Percentiles rank a stretch among this genome's conserved stretches.
These are phyloP conservation scores for Xenosphaeropsis pyriputrescens DNA, from an alignment of 2,329 filamentous ascomycete genomes.

Conservation along the genomic window DNA sequence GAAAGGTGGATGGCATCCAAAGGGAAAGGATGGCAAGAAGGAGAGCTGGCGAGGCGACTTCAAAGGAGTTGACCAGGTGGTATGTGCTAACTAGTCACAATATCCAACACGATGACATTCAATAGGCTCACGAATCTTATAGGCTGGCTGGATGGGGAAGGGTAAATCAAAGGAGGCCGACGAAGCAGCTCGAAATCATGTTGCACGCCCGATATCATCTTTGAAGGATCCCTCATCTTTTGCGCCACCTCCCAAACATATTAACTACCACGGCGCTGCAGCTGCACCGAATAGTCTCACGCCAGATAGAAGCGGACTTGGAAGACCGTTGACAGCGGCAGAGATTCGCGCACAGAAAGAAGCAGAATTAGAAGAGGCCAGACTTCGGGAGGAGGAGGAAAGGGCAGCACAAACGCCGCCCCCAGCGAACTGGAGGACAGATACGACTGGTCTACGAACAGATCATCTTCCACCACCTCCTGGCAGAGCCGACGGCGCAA, in stretches of 20 bases:
- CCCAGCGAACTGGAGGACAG: slow-evolving; percentile 41
- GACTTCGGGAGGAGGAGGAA: slow-evolving; percentile 11
- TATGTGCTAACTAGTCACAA: slow-evolving; percentile 3
- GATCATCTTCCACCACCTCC: slow-evolving; percentile 46
- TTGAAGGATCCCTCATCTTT: slow-evolving; percentile 51
- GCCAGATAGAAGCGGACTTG: slow-evolving; percentile 22
- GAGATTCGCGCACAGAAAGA: slow-evolving; percentile 17
- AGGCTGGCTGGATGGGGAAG: slow-evolving; percentile 14
- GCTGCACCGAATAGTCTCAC: slow-evolving; percentile 14
- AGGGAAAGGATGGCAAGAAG: slow-evolving; percentile 32
- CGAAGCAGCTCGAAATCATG: slow-evolving; percentile 7
- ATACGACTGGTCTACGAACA: slow-evolving; percentile 46
- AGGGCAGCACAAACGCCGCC: slow-evolving; percentile 21
- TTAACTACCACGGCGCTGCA: slow-evolving; percentile 15
- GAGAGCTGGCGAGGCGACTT: slow-evolving; percentile 33
- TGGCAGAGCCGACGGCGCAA: slow-evolving; percentile 20
- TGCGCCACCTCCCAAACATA: slow-evolving; percentile 48
- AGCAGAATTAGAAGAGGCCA: slow-evolving; percentile 13
- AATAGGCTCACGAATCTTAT: not conserved
- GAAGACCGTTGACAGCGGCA: slow-evolving; percentile 25
- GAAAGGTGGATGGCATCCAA: slow-evolving; percentile 38
- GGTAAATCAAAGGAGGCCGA: slow-evolving; percentile 17
- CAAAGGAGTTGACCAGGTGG: slow-evolving; percentile 19
- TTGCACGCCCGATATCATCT: slow-evolving; percentile 35
- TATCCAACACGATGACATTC: too few relatives aligned